Percentiles rank a stretch among this genome's conserved stretches.
Evolutionary conservation across 768 basidiomycete genomes (phyloP).

Genomic region (Amanita fuliginea): DNA sequence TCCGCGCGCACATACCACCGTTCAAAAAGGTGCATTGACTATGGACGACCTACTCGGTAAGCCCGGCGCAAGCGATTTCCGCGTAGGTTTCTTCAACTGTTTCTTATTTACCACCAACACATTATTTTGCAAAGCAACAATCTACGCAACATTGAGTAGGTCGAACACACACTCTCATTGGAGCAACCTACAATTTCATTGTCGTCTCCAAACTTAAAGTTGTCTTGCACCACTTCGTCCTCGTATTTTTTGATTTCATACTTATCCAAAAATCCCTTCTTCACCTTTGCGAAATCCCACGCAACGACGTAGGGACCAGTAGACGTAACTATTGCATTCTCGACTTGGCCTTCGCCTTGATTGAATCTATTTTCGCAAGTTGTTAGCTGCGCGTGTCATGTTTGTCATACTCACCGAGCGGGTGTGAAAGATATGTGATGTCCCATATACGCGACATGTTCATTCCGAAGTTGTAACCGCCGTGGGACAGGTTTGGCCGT

Average conservation of each 20-base stretch:
- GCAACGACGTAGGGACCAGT: slow-evolving; percentile 88
- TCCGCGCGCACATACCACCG: not conserved
- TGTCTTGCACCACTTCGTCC: slow-evolving; percentile 91
- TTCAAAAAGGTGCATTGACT: slow-evolving; percentile 55
- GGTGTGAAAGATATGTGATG: slow-evolving; percentile 81
- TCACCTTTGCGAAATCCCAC: slow-evolving; percentile 96
- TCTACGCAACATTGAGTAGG: slow-evolving; percentile 32
- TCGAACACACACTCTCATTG: slow-evolving; percentile 3
- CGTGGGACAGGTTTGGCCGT: slow-evolving; percentile 86
- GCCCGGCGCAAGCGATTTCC: slow-evolving; percentile 51
- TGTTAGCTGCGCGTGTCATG: not conserved
- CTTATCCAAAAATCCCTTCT: slow-evolving; percentile 81
- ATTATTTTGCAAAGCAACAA: slow-evolving; percentile 91
- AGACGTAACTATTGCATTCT: slow-evolving; percentile 93
- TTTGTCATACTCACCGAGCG: slow-evolving; percentile 52
- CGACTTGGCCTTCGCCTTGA: slow-evolving; percentile 74
- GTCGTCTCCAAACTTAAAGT: slow-evolving; percentile 96
- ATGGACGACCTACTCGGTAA: slow-evolving; percentile 48
- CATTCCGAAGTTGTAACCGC: slow-evolving; percentile 75
- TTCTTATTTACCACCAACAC: slow-evolving; percentile 94
- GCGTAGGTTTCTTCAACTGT: slow-evolving; percentile 72
- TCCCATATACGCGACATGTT: slow-evolving; percentile 94
- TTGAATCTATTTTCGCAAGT: slow-evolving; percentile 63
- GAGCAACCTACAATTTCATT: slow-evolving; percentile 73
- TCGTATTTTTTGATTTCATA: slow-evolving; percentile 97